These are phyloP conservation scores for Domatiomyces catenatus DNA, from an alignment of 2,329 filamentous ascomycete species.

Conservation along the genomic window DNA sequence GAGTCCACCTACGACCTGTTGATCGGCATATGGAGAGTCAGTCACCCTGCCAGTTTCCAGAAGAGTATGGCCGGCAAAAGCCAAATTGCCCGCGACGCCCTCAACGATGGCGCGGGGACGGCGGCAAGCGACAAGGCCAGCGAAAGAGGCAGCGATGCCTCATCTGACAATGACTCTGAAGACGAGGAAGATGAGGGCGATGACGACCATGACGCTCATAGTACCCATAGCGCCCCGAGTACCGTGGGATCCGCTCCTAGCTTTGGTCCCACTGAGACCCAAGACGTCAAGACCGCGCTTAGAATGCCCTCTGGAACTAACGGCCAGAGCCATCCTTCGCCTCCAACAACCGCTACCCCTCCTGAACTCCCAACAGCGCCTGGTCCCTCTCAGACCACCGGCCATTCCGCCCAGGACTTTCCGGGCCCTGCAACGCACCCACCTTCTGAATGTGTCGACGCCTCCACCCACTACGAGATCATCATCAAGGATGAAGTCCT, in stretches of 20 bases:
- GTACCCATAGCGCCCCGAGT: conserved; percentile 36
- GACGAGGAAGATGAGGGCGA: conserved; percentile 46
- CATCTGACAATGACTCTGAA: conserved; percentile 45
- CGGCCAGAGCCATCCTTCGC: background rate
- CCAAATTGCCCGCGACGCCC: conserved; percentile 51
- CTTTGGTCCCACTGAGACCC: conserved; percentile 37
- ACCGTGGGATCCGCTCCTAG: conserved; percentile 42
- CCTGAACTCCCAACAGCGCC: conserved; percentile 18
- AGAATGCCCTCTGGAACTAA: conserved; percentile 55
- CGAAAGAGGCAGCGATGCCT: conserved; percentile 51
- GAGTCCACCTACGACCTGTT: conserved; percentile 95
- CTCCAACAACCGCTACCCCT: background rate
- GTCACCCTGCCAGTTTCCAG: conserved; percentile 70
- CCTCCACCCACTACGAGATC: conserved; percentile 66
- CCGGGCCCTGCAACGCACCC: conserved; percentile 70
- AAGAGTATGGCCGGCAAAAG: conserved; percentile 81
- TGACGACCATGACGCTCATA: conserved; percentile 31
- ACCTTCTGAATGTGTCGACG: conserved; percentile 73
- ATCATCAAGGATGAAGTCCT: conserved; percentile 73
- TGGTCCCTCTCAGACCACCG: conserved; percentile 5
- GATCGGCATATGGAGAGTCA: conserved; percentile 96
- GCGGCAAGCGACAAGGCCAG: conserved; percentile 33
- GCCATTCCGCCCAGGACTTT: conserved; percentile 42
- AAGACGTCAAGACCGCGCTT: conserved; percentile 38
- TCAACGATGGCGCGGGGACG: conserved; percentile 69